Evolutionary conservation across 129 eudicot genomes (phyloP), one percentile per base, ranked within the genome.

Genomic region (Cynara cardunculus): DNA sequence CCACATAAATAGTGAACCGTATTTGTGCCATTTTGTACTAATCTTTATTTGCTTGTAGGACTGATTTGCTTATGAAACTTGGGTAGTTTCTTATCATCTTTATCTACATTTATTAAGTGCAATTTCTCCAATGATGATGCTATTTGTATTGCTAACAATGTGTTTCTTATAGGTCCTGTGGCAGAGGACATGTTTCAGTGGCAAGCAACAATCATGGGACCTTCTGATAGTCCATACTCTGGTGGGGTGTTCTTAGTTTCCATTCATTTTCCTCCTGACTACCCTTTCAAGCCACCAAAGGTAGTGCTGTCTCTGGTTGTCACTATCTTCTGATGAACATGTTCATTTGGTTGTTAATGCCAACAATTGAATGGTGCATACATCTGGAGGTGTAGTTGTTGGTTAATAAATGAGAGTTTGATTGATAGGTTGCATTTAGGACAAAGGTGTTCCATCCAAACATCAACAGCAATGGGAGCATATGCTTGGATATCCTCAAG

Each of bases 141-240:
- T 18, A 56, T 56, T 56, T 10, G n/a, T 56, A 5, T 56, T 67
- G 61, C 71, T 74, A 12, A 75, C 18, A 28, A 7, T 26, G 0
- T 30, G 39, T 2, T 26, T 67, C n/a, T 69, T 84, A 32, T 71
- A 90, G 96, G 96, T 76, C 96, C 96, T 25, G 96, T 90, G 25
- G 96, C 91, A 4, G 95, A 90, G 65, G 95, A 90, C 61, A 90
- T 90, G 94, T 90, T 90, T 70, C 93, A 87, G 74, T 87, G 90
- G 90, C 90, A 89, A 69, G 94, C 93, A 14, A 89, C 94, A 18
- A 90, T 90, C 9, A 90, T 90, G 94, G 94, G 94, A 44, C 94
- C 94, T 76, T 21, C 88, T 14, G 94, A 90, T 28, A 90, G 94
- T 82, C 94, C 94, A 62, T 90, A 90, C 74, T 83, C 94, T 19